Evolutionary conservation across 129 eudicot genomes (phyloP), one percentile per base, ranked within the genome.

Genomic region (Flaveria linearis): DNA sequence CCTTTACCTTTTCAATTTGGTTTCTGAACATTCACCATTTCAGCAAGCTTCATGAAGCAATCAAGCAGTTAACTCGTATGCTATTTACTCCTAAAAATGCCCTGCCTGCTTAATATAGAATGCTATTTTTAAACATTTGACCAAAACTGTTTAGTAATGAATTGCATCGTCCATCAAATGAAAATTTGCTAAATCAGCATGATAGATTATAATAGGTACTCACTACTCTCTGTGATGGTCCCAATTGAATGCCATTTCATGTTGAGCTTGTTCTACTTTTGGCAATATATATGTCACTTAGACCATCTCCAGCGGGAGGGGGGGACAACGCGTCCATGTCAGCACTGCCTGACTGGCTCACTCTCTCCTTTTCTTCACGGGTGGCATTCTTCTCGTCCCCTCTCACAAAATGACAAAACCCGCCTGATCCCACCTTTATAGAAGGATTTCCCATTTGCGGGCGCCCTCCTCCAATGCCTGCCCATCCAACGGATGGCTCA

Each of bases 181-280:
- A 56, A 66, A 43, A 15, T 68, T 67, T 53, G 74, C 66, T 52
- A 67, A 68, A 11, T 41, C 42, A 22, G 53, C 55, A 52, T 67
- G 73, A 51, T 52, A 63, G 42, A 8, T 47, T 12, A 26, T 42
- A 12, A 15, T 20, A 71, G 28, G 17, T 62, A 62, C 43, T 13
- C 30, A 20, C 22, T 20, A 20, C 22, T 20, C 3, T 50, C 17
- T 64, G 64, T 64, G 50, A 18, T 63, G 2, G 39, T 30, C 50
- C 63, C 26, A 63, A 64, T 76, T 51, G 41, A 63, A 64, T 76
- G 72, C 49, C 72, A 30, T 63, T 75, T 75, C 4, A 33, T 20
- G 58, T 28, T 75, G 23, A 28, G 14, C 33, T 64, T 30, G 28
- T 22, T 52, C 12, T 30, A 4, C 3, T 56, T 66, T 72, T 36